These are phyloP conservation scores for Colletotrichum sp. DNA, from an alignment of 2,329 filamentous ascomycete genomes.

Conservation along the genomic window DNA sequence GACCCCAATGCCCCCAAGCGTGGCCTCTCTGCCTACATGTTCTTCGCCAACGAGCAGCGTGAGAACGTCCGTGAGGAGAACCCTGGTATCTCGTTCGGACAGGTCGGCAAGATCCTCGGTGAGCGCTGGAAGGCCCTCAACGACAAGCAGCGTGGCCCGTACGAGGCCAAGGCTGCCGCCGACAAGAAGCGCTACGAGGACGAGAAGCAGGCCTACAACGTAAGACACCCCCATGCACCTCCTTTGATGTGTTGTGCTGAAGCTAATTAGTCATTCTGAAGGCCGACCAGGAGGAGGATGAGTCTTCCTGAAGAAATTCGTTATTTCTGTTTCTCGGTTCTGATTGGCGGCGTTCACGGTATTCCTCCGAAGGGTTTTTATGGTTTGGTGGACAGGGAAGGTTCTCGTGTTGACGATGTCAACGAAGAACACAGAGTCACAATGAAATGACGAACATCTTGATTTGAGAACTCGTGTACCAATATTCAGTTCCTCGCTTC, in stretches of 20 bases:
- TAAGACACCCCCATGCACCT: conserved; percentile 49
- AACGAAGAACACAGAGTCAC: background rate
- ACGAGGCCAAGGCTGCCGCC: conserved; percentile 93
- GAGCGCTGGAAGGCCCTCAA: conserved; percentile 98
- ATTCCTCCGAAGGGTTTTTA: too few relatives aligned
- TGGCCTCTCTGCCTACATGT: conserved; percentile 99
- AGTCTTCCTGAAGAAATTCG: conserved; percentile 45
- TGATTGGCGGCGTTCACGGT: background rate
- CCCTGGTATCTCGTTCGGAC: conserved; percentile 95
- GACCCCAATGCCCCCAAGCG: conserved; percentile 99
- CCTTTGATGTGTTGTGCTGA: conserved; percentile 4
- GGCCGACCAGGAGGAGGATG: conserved; percentile 62
- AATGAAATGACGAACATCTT: background rate
- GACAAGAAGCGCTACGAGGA: conserved; percentile 99
- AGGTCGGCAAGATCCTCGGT: conserved; percentile 97
- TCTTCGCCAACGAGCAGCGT: conserved; percentile 99
- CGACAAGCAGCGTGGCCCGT: conserved; percentile 90
- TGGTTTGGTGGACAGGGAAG: background rate
- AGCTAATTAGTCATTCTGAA: conserved; percentile 39
- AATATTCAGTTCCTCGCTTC: background rate
- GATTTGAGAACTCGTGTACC: background rate
- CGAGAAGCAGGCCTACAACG: conserved; percentile 93
- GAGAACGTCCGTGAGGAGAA: conserved; percentile 98
- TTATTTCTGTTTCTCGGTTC: conserved; percentile 4
- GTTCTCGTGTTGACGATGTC: background rate